Base-by-base conservation (phyloP, 768 basidiomycete genomes). In the Russula griseocarnosa region DNA sequence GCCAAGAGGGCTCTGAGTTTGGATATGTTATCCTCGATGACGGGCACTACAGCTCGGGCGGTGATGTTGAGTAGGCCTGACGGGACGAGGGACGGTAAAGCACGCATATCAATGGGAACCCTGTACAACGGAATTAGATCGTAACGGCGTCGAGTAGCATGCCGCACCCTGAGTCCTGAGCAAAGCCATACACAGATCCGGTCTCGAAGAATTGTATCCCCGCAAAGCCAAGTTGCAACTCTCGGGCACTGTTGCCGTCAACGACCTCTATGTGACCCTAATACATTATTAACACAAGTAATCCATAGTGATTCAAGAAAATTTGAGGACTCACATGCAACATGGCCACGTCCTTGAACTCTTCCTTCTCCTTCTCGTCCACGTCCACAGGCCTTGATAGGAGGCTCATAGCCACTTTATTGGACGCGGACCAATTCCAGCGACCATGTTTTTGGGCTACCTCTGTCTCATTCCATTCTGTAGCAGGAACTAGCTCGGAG, bases 121-220 rank as follows among this genome's bases (percentile, higher is more conserved):
- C 60, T 66, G 9, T 22, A 44, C 7, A 18, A 26, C 24, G 34
- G 18, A 42, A 26, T 51, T 47, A 47, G 53, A 49, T 20, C 5
- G n/a, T 57, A 24, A 20, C 2, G 34, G 32, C 38, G 68, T 44
- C 7, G 18, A 59, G 34, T 28, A 24, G 22, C 26, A 54, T 66
- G 38, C 24, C 79, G 66, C 66, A 91, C 90, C 85, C 86, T 20
- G 72, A 70, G 5, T 85, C 81, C 67, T 84, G 81, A 20, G 86
- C 88, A 55, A 90, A 79, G 2, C 88, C 91, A 69, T 86, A 90
- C n/a, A 94, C 81, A 0, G 88, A 81, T 0, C 91, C 91, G 60
- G 88, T 87, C 28, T 79, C 72, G 13, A 88, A 68, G 70, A 91
- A 86, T 73, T 92, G 90, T 26, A 92, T 77, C 1, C 88, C 91